Evolutionary conservation across 2,329 filamentous ascomycete genomes (phyloP).

Genomic region (Xylaria sp.): DNA sequence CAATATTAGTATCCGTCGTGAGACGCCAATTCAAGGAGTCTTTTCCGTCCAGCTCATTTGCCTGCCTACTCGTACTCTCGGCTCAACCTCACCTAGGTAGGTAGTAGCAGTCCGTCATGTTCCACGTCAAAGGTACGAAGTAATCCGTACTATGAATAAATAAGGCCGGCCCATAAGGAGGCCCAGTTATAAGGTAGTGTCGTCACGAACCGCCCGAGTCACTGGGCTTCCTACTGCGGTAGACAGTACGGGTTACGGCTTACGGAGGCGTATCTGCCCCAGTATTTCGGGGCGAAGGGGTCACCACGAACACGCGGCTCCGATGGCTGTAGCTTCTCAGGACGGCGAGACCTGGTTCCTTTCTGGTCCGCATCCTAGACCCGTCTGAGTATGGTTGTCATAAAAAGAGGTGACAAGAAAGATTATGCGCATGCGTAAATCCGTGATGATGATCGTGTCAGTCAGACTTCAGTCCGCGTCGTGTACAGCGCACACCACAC

Average conservation of each 20-base stretch:
- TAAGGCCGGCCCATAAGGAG: no score
- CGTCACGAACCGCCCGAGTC: slow-evolving; percentile 4
- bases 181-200: not conserved
- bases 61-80: not conserved
- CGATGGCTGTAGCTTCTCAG: slow-evolving; percentile 2
- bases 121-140: no score
- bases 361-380: not conserved
- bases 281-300: slow-evolving; percentile 14
- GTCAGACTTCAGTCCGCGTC: not conserved
- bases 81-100: slow-evolving; percentile 3
- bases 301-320: slow-evolving; percentile 14
- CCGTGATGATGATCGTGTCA: no score
- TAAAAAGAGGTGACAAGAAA: not conserved
- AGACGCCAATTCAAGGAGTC: not conserved
- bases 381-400: not conserved
- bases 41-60: slow-evolving; percentile 6
- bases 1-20: not conserved
- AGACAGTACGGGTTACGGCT: slow-evolving; percentile 12
- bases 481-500: not conserved
- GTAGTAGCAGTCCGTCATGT: no score
- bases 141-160: no score
- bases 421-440: no score
- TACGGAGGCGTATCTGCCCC: slow-evolving; percentile 12
- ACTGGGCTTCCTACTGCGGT: slow-evolving; percentile 16
- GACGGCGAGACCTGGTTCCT: slow-evolving; percentile 11